These are phyloP conservation scores for Exophiala spinifera DNA, from an alignment of 2,329 filamentous ascomycete genomes.

Conservation along the genomic window DNA sequence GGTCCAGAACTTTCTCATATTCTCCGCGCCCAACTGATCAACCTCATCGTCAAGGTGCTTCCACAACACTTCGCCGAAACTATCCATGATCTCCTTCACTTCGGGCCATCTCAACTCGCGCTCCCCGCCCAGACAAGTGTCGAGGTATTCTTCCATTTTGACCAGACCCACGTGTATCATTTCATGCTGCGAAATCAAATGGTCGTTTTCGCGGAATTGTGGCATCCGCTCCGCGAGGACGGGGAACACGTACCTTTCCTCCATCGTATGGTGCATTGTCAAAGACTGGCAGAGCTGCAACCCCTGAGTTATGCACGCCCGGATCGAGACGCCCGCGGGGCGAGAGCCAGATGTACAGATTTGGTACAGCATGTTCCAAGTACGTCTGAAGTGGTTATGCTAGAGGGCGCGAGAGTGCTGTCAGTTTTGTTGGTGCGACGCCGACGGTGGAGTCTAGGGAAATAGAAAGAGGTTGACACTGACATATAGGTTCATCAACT, in stretches of 20 bases:
- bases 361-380: constrained; percentile 68
- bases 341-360: constrained; percentile 61
- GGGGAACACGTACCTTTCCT: constrained; percentile 79
- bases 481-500: constrained; percentile 59
- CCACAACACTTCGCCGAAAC: constrained; percentile 76
- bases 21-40: constrained; percentile 71
- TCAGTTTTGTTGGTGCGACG: constrained; percentile 17
- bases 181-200: constrained; percentile 70
- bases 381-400: constrained; percentile 73
- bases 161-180: constrained; percentile 76
- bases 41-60: constrained; percentile 83
- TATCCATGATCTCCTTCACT: constrained; percentile 70
- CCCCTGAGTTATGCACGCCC: constrained; percentile 65
- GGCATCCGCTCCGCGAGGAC: constrained; percentile 73
- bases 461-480: constrained; percentile 31
- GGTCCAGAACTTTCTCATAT: constrained; percentile 82
- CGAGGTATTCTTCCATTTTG: constrained; percentile 63
- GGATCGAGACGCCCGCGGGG: constrained; percentile 62
- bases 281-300: constrained; percentile 69
- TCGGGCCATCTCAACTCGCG: constrained; percentile 53
- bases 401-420: constrained; percentile 32
- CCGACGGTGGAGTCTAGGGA: neutral
- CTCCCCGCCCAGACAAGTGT: constrained; percentile 61
- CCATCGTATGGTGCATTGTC: constrained; percentile 75
- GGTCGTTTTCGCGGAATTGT: constrained; percentile 64